Conservation (phyloP, 805 yeast species). For the Torulaspora microellipsoides region DNA sequence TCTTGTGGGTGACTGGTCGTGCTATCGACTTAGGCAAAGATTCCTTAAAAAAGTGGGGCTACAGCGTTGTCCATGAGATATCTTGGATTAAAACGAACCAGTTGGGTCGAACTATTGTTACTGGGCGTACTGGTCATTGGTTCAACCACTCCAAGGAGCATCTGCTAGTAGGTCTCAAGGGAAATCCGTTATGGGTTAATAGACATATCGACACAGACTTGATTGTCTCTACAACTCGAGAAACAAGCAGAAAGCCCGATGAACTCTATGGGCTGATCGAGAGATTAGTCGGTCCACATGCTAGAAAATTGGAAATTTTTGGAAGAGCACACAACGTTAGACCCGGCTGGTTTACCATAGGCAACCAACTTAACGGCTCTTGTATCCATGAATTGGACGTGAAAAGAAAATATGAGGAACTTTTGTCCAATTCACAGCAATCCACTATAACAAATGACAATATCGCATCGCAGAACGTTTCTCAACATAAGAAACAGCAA, state of each 20-base stretch:
- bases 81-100: slow-evolving; percentile 93
- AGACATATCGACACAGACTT: slow-evolving; percentile 66
- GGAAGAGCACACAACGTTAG: slow-evolving; percentile 83
- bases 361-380: slow-evolving; percentile 67
- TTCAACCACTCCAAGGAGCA: slow-evolving; percentile 93
- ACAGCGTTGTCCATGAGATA: slow-evolving; percentile 67
- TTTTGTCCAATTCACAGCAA: neutral
- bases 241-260: slow-evolving; percentile 87
- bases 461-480: no score
- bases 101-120: slow-evolving; percentile 79
- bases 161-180: slow-evolving; percentile 78
- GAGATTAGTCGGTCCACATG: slow-evolving; percentile 69
- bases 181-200: slow-evolving; percentile 68
- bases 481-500: no score
- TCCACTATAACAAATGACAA: neutral
- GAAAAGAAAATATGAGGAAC: slow-evolving; percentile 36
- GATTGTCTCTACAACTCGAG: slow-evolving; percentile 78
- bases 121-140: slow-evolving; percentile 98
- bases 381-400: slow-evolving; percentile 57
- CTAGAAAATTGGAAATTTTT: slow-evolving; percentile 81
- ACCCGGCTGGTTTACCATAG: slow-evolving; percentile 89
- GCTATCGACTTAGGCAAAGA: slow-evolving; percentile 84
- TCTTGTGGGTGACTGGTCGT: slow-evolving; percentile 94
- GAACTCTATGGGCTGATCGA: slow-evolving; percentile 84
- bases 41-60: slow-evolving; percentile 79